Evolutionary conservation across 2,329 filamentous ascomycete species (phyloP).

Genomic region (Orbilia oligospora): DNA sequence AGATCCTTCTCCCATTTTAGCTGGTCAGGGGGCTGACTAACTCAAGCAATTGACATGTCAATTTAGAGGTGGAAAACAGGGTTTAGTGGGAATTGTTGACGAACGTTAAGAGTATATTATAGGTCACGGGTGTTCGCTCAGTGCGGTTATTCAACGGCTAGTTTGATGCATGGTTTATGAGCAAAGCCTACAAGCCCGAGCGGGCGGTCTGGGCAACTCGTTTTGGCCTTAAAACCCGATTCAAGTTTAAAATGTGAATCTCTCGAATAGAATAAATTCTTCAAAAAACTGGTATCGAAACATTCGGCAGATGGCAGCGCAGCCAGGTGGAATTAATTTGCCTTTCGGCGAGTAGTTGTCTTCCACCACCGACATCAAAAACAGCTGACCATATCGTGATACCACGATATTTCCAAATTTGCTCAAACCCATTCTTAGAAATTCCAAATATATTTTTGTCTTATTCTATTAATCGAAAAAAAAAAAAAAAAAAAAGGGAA

Average conservation of each 20-base stretch:
- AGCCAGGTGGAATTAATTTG: neutral
- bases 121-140: conserved; percentile 56
- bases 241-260: too few species aligned
- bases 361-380: neutral
- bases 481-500: neutral
- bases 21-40: conserved; percentile 5
- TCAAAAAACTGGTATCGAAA: neutral
- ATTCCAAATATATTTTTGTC: conserved; percentile 41
- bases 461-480: neutral
- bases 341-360: neutral
- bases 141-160: conserved; percentile 27
- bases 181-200: conserved; percentile 1
- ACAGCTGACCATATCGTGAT: conserved; percentile 39
- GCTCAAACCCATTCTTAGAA: conserved; percentile 8
- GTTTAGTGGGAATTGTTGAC: conserved; percentile 11
- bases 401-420: conserved; percentile 8
- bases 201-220: conserved; percentile 3
- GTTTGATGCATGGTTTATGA: conserved; percentile 19
- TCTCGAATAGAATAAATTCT: conserved; percentile 39
- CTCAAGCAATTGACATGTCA: neutral
- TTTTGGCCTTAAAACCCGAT: neutral
- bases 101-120: conserved; percentile 38
- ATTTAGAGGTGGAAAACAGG: neutral
- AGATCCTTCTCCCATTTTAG: conserved; percentile 26
- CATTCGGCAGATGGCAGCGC: neutral